Conservation (phyloP, 495 filamentous ascomycete genomes). For the Penicillium subrubescens region DNA sequence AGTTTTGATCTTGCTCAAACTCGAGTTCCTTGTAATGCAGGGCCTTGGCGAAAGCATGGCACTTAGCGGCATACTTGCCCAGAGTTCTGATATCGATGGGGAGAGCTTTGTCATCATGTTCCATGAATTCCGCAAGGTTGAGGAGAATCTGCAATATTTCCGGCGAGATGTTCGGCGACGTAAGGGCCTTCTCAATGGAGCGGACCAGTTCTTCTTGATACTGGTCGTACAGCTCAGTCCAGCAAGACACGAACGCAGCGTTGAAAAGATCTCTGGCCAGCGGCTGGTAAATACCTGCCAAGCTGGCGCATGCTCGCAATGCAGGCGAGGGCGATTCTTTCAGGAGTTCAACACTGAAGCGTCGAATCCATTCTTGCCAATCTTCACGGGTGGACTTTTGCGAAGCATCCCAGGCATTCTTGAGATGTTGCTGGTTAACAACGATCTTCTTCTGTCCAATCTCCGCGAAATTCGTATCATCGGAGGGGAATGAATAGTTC, state of each 20-base stretch:
- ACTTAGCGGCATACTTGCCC: conserved; percentile 89
- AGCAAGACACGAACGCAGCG: conserved; percentile 97
- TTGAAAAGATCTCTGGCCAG: conserved; percentile 95
- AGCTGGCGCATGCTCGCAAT: conserved; percentile 84
- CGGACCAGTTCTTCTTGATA: conserved; percentile 94
- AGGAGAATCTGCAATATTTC: conserved; percentile 93
- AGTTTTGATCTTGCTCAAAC: conserved; percentile 94
- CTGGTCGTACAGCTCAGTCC: conserved; percentile 94
- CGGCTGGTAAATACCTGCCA: conserved; percentile 88
- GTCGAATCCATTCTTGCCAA: conserved; percentile 98
- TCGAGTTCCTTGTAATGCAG: conserved; percentile 99
- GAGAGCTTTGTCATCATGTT: conserved; percentile 97
- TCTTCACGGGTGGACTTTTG: conserved; percentile 96
- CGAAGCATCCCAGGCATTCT: conserved; percentile 94
- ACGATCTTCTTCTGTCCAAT: conserved; percentile 90
- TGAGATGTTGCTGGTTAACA: conserved; percentile 95
- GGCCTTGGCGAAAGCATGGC: conserved; percentile 96
- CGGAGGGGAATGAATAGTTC: conserved; percentile 72
- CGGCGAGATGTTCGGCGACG: conserved; percentile 88
- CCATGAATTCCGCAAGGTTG: conserved; percentile 99
- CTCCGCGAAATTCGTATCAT: conserved; percentile 79
- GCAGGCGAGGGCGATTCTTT: conserved; percentile 96
- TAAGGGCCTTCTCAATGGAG: conserved; percentile 92
- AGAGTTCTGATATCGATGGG: conserved; percentile 94
- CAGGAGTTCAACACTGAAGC: conserved; percentile 92